These are phyloP conservation scores for Aspergillus tanneri DNA, from an alignment of 2,329 filamentous ascomycete genomes.

Conservation along the genomic window DNA sequence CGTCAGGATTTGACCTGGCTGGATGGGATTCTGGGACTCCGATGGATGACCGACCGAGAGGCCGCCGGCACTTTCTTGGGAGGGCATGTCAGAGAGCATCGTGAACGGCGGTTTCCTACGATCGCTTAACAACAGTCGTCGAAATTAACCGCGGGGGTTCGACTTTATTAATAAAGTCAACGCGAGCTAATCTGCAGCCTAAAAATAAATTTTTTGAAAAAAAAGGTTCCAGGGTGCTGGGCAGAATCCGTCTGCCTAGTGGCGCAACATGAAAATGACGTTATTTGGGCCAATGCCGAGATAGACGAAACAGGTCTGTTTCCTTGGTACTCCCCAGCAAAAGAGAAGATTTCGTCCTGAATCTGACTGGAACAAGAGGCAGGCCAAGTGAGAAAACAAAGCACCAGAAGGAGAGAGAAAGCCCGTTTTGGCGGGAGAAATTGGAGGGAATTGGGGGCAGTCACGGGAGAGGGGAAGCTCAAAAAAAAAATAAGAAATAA, in stretches of 20 bases:
- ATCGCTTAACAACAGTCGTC: slow-evolving; percentile 4
- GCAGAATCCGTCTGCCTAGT: slow-evolving; percentile 35
- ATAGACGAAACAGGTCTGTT: not conserved
- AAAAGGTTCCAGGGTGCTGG: slow-evolving; percentile 3
- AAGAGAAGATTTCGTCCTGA: slow-evolving; percentile 1
- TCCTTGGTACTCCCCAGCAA: slow-evolving; percentile 1
- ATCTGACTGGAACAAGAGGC: not conserved
- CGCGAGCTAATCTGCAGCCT: not conserved
- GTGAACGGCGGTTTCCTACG: slow-evolving; percentile 9
- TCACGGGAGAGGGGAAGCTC: not conserved
- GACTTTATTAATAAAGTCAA: slow-evolving; percentile 10
- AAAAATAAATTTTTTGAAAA: too few relatives aligned
- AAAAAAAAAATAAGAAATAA: too few relatives aligned
- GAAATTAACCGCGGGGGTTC: slow-evolving; percentile 8
- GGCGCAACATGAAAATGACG: slow-evolving; percentile 19
- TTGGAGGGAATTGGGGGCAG: not conserved
- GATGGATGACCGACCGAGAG: slow-evolving; percentile 8
- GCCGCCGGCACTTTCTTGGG: not conserved
- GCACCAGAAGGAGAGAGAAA: not conserved
- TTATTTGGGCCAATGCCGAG: slow-evolving; percentile 22
- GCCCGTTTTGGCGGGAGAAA: not conserved
- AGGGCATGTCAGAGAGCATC: slow-evolving; percentile 15
- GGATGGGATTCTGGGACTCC: slow-evolving; percentile 36
- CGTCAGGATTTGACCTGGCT: slow-evolving; percentile 67
- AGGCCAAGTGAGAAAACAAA: not conserved